Base-by-base conservation (phyloP, 345 rosid genomes). In the Salix purpurea region DNA sequence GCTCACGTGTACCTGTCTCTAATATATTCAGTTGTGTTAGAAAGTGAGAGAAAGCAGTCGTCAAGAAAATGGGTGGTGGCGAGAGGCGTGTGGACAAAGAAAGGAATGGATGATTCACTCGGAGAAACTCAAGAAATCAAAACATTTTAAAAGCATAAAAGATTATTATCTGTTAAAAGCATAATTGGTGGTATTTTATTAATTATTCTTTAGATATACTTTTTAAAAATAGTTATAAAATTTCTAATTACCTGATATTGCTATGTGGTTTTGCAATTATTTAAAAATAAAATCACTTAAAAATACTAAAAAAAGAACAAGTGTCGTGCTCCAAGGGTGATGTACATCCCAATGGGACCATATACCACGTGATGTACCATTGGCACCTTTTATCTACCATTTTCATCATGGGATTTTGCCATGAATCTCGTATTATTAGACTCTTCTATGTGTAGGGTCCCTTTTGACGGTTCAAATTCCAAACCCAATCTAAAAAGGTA, bases 1-100 rank as follows among this genome's bases (percentile, higher is more conserved):
- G 90, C 86, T 94, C 97, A 91, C 97, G 97, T 94, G 94, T 84
- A 84, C 82, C 75, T 88, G 85, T 85, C 83, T 85, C 82, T 77
- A 76, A 82, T 67, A 30, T 78, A 66, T 81, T 82, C 82, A 75
- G 79, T 82, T 86, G 85, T 67, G 83, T 36, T 30, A 39, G 52
- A 74, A 60, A 78, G n/a, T 48, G 66, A 64, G 34, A 60, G 73
- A 58, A 67, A 66, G 58, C 14, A 54, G 24, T 44, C 42, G 54
- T 62, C 18, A 28, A 65, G 11, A 61, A 67, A 68, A 69, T 74
- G 77, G 48, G 78, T 75, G 76, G 81, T 65, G 80, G 84, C 69
- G 80, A 81, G 87, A 84, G 77, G 83, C 92, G 89, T 90, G 84
- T 71, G 67, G 83, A 75, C 84, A 79, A 91, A 89, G 92, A 79